These are phyloP conservation scores for Hapsidospora chrysogenum DNA, from an alignment of 495 filamentous ascomycete genomes.

Conservation along the genomic window DNA sequence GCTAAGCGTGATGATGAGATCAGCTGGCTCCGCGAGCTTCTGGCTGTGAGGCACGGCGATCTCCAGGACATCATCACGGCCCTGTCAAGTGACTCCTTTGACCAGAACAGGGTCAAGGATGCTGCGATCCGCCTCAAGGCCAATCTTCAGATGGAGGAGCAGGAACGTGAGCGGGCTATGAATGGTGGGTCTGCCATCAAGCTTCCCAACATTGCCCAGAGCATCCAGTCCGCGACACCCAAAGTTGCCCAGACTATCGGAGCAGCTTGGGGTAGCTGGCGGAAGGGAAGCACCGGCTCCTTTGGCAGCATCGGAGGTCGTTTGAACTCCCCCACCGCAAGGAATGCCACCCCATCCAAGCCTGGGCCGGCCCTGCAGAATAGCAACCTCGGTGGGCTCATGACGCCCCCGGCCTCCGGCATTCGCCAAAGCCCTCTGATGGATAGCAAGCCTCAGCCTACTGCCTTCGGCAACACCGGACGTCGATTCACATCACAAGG, in stretches of 20 bases:
- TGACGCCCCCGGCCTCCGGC: conserved; percentile 66
- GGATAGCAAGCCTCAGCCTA: conserved; percentile 21
- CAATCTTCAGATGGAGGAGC: conserved; percentile 93
- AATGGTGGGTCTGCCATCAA: conserved; percentile 37
- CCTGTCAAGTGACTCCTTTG: conserved; percentile 54
- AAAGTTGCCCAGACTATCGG: conserved; percentile 66
- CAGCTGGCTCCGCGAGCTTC: conserved; percentile 82
- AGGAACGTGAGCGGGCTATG: conserved; percentile 61
- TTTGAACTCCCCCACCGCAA: conserved; percentile 21
- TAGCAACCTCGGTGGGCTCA: conserved; percentile 46
- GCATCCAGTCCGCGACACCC: conserved; percentile 43
- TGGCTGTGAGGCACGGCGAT: conserved; percentile 79
- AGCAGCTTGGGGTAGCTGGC: conserved; percentile 53
- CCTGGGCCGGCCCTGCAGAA: conserved; percentile 20
- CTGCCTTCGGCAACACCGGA: conserved; percentile 33
- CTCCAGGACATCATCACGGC: conserved; percentile 79
- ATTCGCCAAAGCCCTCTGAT: conserved; percentile 38
- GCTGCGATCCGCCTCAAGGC: conserved; percentile 84
- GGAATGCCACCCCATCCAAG: conserved; percentile 48
- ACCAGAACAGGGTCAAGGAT: conserved; percentile 63
- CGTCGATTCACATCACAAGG: conserved; percentile 31
- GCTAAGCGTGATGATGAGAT: conserved; percentile 88
- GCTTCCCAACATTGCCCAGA: conserved; percentile 35
- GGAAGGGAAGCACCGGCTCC: conserved; percentile 57
- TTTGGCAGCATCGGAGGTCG: conserved; percentile 17